These are phyloP conservation scores for Didymella pinodella DNA, from an alignment of 2,329 filamentous ascomycete genomes.

Conservation along the genomic window DNA sequence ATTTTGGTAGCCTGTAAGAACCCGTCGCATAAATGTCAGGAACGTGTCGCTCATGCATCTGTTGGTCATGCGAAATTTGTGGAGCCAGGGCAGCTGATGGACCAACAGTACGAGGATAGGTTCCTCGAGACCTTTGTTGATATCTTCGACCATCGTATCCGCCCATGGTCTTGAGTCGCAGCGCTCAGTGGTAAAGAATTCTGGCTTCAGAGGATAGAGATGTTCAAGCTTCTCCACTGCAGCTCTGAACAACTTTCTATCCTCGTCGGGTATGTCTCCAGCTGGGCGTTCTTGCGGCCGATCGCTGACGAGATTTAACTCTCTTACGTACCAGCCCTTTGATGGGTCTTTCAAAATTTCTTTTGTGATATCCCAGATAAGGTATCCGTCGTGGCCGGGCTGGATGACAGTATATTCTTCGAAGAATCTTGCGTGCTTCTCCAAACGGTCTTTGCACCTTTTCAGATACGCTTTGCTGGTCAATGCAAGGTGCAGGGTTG, in stretches of 20 bases:
- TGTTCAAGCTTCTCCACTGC: constrained; percentile 12
- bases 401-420: constrained; percentile 16
- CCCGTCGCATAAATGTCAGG: background rate
- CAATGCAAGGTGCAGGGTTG: constrained; percentile 25
- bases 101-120: constrained; percentile 22
- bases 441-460: constrained; percentile 12
- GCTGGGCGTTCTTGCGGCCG: constrained; percentile 11
- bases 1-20: constrained; percentile 21
- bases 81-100: constrained; percentile 25
- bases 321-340: constrained; percentile 27
- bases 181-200: constrained; percentile 7
- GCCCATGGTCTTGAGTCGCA: background rate
- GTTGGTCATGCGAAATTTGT: constrained; percentile 22
- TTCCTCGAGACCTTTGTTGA: constrained; percentile 1
- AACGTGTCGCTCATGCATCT: constrained; percentile 6
- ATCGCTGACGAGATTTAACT: constrained; percentile 22
- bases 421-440: constrained; percentile 19
- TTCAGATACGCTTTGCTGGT: constrained; percentile 20
- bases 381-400: background rate
- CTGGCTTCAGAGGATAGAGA: constrained; percentile 7
- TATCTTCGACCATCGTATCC: background rate
- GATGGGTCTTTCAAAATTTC: constrained; percentile 23
- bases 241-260: constrained; percentile 3
- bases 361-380: constrained; percentile 20
- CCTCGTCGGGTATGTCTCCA: constrained; percentile 5